Evolutionary conservation across 2,329 filamentous ascomycete species (phyloP), one percentile per base, ranked within the genome.

Genomic region (Exophiala bonariae): DNA sequence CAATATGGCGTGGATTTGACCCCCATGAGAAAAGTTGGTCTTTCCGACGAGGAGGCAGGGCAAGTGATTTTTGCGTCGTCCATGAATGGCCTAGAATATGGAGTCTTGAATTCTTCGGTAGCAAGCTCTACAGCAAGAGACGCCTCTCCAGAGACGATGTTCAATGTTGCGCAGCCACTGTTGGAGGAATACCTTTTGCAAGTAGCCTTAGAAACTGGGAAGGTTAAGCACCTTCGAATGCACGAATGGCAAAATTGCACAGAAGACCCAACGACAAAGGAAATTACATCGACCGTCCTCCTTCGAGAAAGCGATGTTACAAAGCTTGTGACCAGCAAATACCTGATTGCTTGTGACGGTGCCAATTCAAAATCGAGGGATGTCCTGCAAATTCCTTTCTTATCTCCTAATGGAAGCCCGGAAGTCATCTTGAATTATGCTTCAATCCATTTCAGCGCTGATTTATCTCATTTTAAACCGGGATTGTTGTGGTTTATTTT

Each of bases 1-100:
- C 59, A 62, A 28, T 59, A 55, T 23, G 57, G 58, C 3, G 36
- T 63, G 1, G 59, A 59, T 20, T 8, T 41, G 23, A 14, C 13
- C 4, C 17, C 19, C 10, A 17, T 47, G 18, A 13, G 36, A 22
- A 13, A 34, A 28, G 14, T 35, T 2, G 44, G 44, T 2, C 17
- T 47, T 8, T 18, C 36, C 31, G 9, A n/a, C 13, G 28, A 41
- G 3, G 44, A 47, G n/a, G 36, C 36, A 7, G 13, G 20, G 13
- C 8, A 7, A 13, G 36, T 47, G 10, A 30, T 10, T 13, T 47
- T 47, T 17, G 44, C 30, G 7, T 19, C 36, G 16, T 47, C 44
- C 17, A 47, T 47, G 44, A 47, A 9, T 17, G 44, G 44, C 11
- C 3, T 35, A 8, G 36, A 47, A 19, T 47, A 34, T 30, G 44